phyloP scores from a whole-genome alignment of 768 basidiomycete genomes.

The Collybia mongolica region DNA sequence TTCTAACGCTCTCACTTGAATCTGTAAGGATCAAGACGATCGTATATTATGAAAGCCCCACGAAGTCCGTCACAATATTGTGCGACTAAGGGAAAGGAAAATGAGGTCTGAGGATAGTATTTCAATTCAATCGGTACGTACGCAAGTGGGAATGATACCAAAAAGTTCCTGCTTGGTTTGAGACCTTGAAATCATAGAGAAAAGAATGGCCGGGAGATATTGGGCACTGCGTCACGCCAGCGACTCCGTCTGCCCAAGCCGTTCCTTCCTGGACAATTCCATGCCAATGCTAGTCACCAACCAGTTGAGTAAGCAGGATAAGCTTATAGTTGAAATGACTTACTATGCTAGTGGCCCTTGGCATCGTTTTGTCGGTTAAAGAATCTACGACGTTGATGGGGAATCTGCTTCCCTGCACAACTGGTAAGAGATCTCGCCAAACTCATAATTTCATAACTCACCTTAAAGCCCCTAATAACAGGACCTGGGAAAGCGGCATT shows the following conservation, averaged over 20 bases:
- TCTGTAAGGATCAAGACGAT: conserved; percentile 26
- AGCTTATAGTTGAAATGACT: conserved; percentile 7
- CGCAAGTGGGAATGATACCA: conserved; percentile 37
- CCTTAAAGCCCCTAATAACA: conserved; percentile 21
- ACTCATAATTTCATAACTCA: neutral
- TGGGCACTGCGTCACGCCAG: conserved; percentile 46
- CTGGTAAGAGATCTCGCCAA: neutral
- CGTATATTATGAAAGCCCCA: conserved; percentile 35
- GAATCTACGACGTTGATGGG: conserved; percentile 42
- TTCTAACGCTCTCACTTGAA: conserved; percentile 17
- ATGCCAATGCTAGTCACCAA: conserved; percentile 46
- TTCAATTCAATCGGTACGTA: conserved; percentile 17
- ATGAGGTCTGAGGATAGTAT: neutral
- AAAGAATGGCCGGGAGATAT: conserved; percentile 40
- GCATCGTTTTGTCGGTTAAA: conserved; percentile 36
- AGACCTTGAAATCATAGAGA: conserved; percentile 34
- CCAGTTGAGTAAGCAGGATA: conserved; percentile 7
- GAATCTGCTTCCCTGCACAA: conserved; percentile 30
- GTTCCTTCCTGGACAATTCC: conserved; percentile 42
- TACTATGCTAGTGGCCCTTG: conserved; percentile 28
- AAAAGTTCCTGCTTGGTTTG: conserved; percentile 27
- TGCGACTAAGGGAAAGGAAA: conserved; percentile 12
- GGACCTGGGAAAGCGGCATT: conserved; percentile 22
- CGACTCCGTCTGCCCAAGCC: conserved; percentile 44
- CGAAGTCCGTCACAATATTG: conserved; percentile 45